Base-by-base conservation (phyloP, 371 early-diverging fungal species). In the Mucor indicus region DNA sequence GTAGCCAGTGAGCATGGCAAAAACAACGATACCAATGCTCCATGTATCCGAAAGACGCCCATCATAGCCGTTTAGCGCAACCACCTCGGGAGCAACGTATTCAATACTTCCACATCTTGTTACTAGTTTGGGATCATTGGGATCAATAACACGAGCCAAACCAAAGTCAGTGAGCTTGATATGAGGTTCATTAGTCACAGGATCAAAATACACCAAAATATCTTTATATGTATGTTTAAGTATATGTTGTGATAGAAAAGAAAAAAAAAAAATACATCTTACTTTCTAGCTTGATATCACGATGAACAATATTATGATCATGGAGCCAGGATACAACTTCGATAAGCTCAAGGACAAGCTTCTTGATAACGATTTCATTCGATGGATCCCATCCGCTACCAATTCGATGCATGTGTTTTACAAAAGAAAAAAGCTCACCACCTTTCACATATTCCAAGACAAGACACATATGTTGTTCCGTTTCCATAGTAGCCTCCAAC, bases 81-180 rank as follows among this genome's bases (percentile, higher is more conserved):
- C 77, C 39, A 92, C 76, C 60, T 93, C 92, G 1, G 94, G 94
- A 4, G 92, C 86, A 15, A 90, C 89, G 67, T 90, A 92, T 51
- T 89, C 87, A 48, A 84, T 80, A 16, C 84, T 82, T 10, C 89
- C 89, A 61, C 83, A 84, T 4, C 83, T 75, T 1, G 83, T 81
- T 7, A 70, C 72, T 17, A 76, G 46, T 10, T 69, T 55, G 3
- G 74, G 74, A 5, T 66, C 37, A 8, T 67, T 52, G 21, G 67
- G 60, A 31, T 80, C 73, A 30, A 81, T 65, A 13, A 75, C 67
- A 24, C 75, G 72, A 11, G 87, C 83, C 8, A 85, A 61, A 36
- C 86, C 86, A 62, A 89, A 89, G 58, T 89, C 89, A 9, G 83
- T 82, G 44, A 89, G 61, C 44, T 89, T 89, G 48, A 81, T 51